Conservation (phyloP, 176 grass and related monocot species). For the Elymus sibiricus region DNA sequence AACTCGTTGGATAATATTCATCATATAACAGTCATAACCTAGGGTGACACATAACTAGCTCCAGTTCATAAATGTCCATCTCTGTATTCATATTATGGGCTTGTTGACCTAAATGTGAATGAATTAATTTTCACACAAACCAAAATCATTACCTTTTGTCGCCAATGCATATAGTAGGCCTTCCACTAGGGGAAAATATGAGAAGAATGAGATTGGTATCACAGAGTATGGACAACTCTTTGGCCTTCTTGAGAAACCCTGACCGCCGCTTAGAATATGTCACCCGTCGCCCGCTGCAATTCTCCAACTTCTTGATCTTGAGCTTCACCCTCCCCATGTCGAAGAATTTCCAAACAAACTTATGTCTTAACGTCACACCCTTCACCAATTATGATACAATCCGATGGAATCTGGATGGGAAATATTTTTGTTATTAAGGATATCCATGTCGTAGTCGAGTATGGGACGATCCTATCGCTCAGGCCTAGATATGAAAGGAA, state of each 20-base stretch:
- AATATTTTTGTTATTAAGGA: background rate
- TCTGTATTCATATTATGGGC: background rate
- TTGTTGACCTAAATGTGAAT: background rate
- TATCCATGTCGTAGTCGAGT: background rate
- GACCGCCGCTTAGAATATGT: conserved; percentile 71
- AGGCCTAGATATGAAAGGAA: background rate
- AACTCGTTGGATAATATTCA: too few species aligned
- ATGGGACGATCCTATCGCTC: background rate
- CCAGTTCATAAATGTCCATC: background rate
- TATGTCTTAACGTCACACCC: background rate
- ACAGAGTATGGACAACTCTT: conserved; percentile 71
- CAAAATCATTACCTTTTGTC: conserved; percentile 6
- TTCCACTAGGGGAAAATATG: conserved; percentile 64
- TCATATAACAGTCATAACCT: too few species aligned
- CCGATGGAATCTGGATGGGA: background rate
- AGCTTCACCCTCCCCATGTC: conserved; percentile 78
- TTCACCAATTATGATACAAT: background rate
- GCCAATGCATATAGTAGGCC: conserved; percentile 61
- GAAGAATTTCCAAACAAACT: background rate
- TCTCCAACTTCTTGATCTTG: conserved; percentile 80
- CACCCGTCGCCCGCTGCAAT: conserved; percentile 41
- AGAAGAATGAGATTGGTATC: conserved; percentile 65
- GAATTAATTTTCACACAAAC: background rate
- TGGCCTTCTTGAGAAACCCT: conserved; percentile 72
- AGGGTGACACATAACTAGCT: too few species aligned